Base-by-base conservation (phyloP, 2,329 filamentous ascomycete genomes). In the Colletotrichum magnum region DNA sequence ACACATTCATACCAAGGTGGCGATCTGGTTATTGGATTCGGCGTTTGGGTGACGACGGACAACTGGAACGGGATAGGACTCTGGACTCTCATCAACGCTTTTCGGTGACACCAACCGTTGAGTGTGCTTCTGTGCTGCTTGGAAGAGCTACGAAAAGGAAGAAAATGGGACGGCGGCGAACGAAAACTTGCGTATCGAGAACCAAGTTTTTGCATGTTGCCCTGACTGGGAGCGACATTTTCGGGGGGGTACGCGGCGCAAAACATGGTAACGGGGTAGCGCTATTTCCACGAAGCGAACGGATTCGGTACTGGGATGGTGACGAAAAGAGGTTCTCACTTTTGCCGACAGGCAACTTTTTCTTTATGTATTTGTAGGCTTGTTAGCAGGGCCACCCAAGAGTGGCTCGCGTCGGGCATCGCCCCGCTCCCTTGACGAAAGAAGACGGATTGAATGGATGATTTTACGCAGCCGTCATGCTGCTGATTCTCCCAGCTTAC, bases 291-390 rank as follows among this genome's bases (percentile, higher is more conserved):
- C 32, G 32, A 36, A n/a, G 54, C 47, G 24, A 13, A 50, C 32
- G 53, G n/a, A 13, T 52, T 52, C 39, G 64, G 36, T 51, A 47
- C 50, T 52, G 60, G 59, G 50, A 66, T 18, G 16, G 51, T 51
- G 67, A 52, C 43, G 64, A 69, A 52, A 53, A 47, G 56, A 53
- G 50, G 36, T 18, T 26, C 39, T 26, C 39, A 24, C 41, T 57
- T 41, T 56, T 58, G 51, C 60, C 65, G 50, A 39, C 26, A 18
- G 61, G 54, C 54, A 56, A 43, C 32, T 65, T 59, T 54, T 51
- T 63, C 50, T 56, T 63, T 68, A 21, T 69, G 67, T 69, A 69
- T 62, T 62, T 68, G 24, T 69, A 69, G 57, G 56, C 63, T 67
- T 48, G 51, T 16, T 52, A 26, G 39, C 41, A 64, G 36, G 39